A percentile compares a stretch with the other conserved stretches of the same genome.
Evolutionary conservation across 1,284 basidiomycete genomes (phyloP).

Genomic region (Ceratobasidium sp.): DNA sequence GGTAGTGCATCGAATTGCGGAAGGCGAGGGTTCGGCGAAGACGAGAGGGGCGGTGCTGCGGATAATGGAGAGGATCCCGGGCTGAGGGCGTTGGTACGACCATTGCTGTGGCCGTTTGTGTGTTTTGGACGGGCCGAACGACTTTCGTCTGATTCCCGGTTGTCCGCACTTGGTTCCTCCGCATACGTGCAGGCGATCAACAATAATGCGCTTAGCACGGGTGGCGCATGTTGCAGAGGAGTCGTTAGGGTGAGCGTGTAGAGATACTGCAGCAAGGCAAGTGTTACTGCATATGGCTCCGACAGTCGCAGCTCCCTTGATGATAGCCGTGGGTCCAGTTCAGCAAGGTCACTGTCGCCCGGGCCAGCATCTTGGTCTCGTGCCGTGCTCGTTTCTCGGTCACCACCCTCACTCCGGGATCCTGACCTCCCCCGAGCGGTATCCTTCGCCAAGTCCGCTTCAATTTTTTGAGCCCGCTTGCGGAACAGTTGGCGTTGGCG

Average conservation of each 20-base stretch:
- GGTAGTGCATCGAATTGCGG: slow-evolving; percentile 63
- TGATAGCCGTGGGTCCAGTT: slow-evolving; percentile 78
- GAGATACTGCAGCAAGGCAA: slow-evolving; percentile 93
- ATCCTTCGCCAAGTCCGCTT: slow-evolving; percentile 66
- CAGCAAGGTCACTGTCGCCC: slow-evolving; percentile 49
- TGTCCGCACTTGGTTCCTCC: not conserved
- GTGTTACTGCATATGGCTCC: slow-evolving; percentile 89
- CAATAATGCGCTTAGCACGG: slow-evolving; percentile 88
- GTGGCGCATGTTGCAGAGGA: slow-evolving; percentile 89
- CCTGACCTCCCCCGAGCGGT: slow-evolving; percentile 29
- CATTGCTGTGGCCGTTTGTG: slow-evolving; percentile 31
- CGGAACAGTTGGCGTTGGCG: slow-evolving; percentile 74
- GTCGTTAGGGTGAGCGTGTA: slow-evolving; percentile 90
- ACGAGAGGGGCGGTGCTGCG: slow-evolving; percentile 4
- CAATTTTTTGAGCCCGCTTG: slow-evolving; percentile 66
- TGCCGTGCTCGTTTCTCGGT: not conserved
- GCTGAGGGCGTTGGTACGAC: slow-evolving; percentile 1
- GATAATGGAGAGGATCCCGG: slow-evolving; percentile 36
- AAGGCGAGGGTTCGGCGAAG: slow-evolving; percentile 15
- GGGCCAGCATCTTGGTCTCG: slow-evolving; percentile 1
- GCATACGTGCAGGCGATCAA: slow-evolving; percentile 85
- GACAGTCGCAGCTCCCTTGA: slow-evolving; percentile 85
- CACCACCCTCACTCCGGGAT: slow-evolving; percentile 23
- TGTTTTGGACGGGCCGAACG: not conserved
- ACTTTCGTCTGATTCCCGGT: not conserved